Evolutionary conservation across 1,139 yeast species (phyloP).

Genomic region (Komagataea norvegica): DNA sequence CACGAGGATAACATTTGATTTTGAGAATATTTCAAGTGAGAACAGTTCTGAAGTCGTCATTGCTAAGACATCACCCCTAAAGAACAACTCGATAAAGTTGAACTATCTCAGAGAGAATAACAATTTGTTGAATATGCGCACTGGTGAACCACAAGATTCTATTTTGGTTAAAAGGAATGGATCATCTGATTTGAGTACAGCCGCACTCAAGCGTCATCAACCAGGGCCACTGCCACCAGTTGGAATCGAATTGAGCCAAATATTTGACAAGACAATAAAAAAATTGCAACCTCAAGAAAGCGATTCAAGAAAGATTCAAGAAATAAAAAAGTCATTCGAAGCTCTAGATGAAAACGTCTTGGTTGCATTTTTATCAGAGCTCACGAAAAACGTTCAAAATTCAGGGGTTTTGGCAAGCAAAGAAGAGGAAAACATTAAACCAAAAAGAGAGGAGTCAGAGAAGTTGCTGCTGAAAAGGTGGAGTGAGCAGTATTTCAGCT

Average conservation of each 20-base stretch:
- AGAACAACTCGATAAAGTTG: conserved; percentile 3
- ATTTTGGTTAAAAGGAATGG: neutral
- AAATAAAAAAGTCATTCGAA: conserved; percentile 13
- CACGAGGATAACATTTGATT: conserved; percentile 19
- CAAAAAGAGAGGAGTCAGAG: conserved; percentile 22
- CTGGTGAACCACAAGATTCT: neutral
- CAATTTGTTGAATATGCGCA: conserved; percentile 8
- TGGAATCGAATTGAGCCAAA: conserved; percentile 6
- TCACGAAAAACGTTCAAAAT: conserved; percentile 3
- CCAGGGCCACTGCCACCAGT: neutral
- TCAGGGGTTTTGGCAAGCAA: neutral
- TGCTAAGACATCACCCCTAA: conserved; percentile 17
- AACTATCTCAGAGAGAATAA: conserved; percentile 9
- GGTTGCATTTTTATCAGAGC: conserved; percentile 5
- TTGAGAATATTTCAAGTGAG: conserved; percentile 14
- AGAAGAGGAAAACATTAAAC: conserved; percentile 4
- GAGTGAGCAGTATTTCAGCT: conserved; percentile 25
- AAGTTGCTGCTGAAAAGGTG: conserved; percentile 25
- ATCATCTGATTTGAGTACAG: conserved; percentile 5
- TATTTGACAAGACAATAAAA: conserved; percentile 9
- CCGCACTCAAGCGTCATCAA: conserved; percentile 1
- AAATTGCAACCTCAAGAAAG: conserved; percentile 7
- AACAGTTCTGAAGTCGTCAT: conserved; percentile 20
- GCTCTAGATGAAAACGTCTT: conserved; percentile 14
- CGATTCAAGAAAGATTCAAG: conserved; percentile 14